Conservation (phyloP, 2,329 filamentous ascomycete species). For the Lachnellula willkommii region DNA sequence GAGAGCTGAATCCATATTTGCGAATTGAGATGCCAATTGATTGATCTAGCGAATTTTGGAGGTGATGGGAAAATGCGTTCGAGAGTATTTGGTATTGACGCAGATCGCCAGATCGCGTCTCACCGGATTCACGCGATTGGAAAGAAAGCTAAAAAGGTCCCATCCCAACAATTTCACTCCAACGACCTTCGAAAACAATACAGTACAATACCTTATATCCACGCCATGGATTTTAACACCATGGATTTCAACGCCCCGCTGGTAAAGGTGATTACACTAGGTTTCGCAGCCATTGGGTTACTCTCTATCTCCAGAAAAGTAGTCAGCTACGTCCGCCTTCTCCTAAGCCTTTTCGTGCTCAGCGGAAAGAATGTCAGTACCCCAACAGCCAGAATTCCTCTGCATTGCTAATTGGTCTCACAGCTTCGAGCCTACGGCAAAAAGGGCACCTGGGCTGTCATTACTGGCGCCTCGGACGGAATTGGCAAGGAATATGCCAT, state of each 20-base stretch:
- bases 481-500: slow-evolving; percentile 93
- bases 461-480: slow-evolving; percentile 94
- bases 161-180: background rate
- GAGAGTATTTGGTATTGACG: background rate
- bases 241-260: slow-evolving; percentile 19
- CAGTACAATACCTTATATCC: too few species aligned
- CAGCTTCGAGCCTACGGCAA: slow-evolving; percentile 87
- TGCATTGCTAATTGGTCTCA: slow-evolving; percentile 6
- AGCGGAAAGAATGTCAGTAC: slow-evolving; percentile 54
- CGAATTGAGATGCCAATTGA: background rate
- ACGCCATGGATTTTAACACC: background rate
- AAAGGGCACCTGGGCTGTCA: slow-evolving; percentile 86
- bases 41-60: background rate
- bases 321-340: slow-evolving; percentile 53
- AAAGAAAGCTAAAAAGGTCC: background rate
- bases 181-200: background rate
- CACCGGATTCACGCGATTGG: background rate
- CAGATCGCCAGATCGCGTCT: background rate
- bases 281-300: slow-evolving; percentile 49
- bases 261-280: slow-evolving; percentile 16
- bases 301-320: slow-evolving; percentile 52
- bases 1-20: slow-evolving; percentile 16
- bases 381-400: background rate
- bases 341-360: slow-evolving; percentile 65
- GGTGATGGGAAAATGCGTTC: too few species aligned